phyloP scores from a whole-genome alignment of 1,284 basidiomycete species.

The Pisolithus thermaeus region DNA sequence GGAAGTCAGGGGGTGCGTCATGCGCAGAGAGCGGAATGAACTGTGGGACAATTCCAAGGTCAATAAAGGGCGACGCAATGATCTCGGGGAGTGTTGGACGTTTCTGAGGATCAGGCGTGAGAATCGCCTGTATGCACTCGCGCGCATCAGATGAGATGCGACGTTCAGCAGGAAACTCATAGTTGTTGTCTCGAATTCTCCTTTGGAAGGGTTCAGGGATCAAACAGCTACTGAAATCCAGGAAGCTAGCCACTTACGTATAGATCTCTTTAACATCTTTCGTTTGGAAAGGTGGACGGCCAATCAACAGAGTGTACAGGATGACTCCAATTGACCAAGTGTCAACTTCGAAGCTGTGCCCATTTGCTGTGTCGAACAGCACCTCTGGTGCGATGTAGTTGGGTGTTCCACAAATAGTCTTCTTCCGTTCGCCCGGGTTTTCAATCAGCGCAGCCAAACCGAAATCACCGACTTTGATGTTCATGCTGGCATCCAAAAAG shows the following conservation, averaged over 20 bases:
- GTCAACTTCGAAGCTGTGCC: conserved; percentile 98
- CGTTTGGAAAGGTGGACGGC: conserved; percentile 95
- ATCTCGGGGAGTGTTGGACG: conserved; percentile 86
- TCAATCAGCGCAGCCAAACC: conserved; percentile 96
- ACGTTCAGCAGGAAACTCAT: conserved; percentile 84
- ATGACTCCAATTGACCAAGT: conserved; percentile 98
- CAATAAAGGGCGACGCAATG: conserved; percentile 84
- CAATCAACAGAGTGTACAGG: conserved; percentile 90
- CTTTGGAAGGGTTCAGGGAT: conserved; percentile 35
- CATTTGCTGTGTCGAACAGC: conserved; percentile 91
- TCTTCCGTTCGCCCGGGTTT: conserved; percentile 93
- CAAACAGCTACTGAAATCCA: not conserved
- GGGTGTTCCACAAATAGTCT: conserved; percentile 98
- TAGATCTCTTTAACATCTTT: conserved; percentile 96
- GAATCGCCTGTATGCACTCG: conserved; percentile 79
- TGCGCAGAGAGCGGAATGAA: conserved; percentile 78
- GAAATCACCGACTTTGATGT: conserved; percentile 96
- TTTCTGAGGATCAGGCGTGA: conserved; percentile 76
- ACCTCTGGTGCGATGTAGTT: conserved; percentile 99
- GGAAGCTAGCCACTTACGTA: conserved; percentile 46
- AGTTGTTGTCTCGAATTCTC: conserved; percentile 91
- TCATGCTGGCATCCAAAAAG: conserved; percentile 89
- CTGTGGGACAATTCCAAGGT: conserved; percentile 72
- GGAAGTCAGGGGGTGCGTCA: conserved; percentile 70
- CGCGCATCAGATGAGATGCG: conserved; percentile 68